Evolutionary conservation across 108 stramenopile species (phyloP).

Genomic region (Fragilaria radians): DNA sequence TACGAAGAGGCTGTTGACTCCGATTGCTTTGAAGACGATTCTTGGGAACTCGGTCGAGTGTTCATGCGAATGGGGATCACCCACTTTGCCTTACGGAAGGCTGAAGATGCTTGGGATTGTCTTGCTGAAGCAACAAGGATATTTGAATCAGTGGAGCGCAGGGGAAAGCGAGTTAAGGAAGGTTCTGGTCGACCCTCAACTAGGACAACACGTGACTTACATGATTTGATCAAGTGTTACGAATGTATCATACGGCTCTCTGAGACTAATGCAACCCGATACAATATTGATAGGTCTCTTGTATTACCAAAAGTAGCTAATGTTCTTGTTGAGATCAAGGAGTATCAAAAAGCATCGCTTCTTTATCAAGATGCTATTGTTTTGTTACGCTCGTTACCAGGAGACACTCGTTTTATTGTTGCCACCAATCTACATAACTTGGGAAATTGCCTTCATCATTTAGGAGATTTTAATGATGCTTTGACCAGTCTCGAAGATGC

Average conservation of each 20-base stretch:
- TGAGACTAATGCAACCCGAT: slow-evolving; percentile 17
- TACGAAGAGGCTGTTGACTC: slow-evolving; percentile 35
- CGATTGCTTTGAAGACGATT: slow-evolving; percentile 27
- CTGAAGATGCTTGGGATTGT: slow-evolving; percentile 19
- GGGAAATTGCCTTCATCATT: slow-evolving; percentile 33
- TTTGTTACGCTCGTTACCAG: slow-evolving; percentile 29
- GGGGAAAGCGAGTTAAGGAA: background rate
- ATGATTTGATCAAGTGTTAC: slow-evolving; percentile 30
- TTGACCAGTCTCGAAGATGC: slow-evolving; percentile 29
- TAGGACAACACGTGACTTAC: slow-evolving; percentile 9
- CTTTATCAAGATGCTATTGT: slow-evolving; percentile 41
- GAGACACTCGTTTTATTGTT: slow-evolving; percentile 24
- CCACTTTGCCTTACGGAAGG: slow-evolving; percentile 15
- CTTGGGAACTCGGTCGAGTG: slow-evolving; percentile 39
- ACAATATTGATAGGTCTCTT: slow-evolving; percentile 21
- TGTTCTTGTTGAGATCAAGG: slow-evolving; percentile 22
- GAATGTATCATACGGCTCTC: slow-evolving; percentile 23
- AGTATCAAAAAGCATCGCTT: slow-evolving; percentile 29
- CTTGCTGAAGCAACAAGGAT: slow-evolving; percentile 29
- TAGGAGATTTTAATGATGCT: slow-evolving; percentile 32
- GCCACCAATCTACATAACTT: slow-evolving; percentile 42
- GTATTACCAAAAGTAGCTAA: slow-evolving; percentile 38
- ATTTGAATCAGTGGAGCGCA: slow-evolving; percentile 15
- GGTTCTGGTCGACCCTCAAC: slow-evolving; percentile 14
- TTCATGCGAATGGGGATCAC: slow-evolving; percentile 23